Evolutionary conservation across 164 flowering plant species (phyloP).

Genomic region (Liriodendron chinense): DNA sequence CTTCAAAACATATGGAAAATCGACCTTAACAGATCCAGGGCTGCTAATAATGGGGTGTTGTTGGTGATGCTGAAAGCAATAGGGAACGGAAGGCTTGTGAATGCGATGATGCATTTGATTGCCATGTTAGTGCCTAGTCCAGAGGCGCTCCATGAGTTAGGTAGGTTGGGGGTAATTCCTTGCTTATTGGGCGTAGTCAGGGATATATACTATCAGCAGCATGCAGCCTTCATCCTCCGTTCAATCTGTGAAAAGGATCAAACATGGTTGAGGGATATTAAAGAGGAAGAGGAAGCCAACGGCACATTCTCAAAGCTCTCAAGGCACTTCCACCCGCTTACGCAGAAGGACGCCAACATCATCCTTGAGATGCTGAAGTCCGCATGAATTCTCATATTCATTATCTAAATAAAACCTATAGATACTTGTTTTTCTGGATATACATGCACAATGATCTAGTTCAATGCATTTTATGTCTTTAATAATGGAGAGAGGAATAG

Average conservation of each 20-base stretch:
- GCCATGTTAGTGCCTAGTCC: conserved; percentile 62
- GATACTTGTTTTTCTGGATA: too few species aligned
- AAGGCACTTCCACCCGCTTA: conserved; percentile 67
- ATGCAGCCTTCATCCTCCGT: conserved; percentile 58
- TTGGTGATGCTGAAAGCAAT: conserved; percentile 52
- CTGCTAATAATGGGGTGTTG: conserved; percentile 65
- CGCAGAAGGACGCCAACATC: conserved; percentile 72
- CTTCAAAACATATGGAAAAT: conserved; percentile 63
- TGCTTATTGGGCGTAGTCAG: conserved; percentile 53
- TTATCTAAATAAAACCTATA: too few species aligned
- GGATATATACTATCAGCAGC: conserved; percentile 59
- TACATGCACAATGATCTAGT: too few species aligned
- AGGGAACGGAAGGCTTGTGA: conserved; percentile 39
- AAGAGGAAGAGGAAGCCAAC: conserved; percentile 56
- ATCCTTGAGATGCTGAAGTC: conserved; percentile 64
- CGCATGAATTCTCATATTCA: too few species aligned
- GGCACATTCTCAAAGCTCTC: conserved; percentile 57
- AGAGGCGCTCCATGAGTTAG: conserved; percentile 62
- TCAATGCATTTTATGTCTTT: too few species aligned
- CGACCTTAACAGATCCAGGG: conserved; percentile 65
- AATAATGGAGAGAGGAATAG: too few species aligned
- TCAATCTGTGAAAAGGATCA: too few species aligned
- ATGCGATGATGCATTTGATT: conserved; percentile 65
- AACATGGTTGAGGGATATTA: conserved; percentile 52
- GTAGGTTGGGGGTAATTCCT: conserved; percentile 51